phyloP scores from a whole-genome alignment of 2,329 filamentous ascomycete genomes.

The Penicillium sp. region DNA sequence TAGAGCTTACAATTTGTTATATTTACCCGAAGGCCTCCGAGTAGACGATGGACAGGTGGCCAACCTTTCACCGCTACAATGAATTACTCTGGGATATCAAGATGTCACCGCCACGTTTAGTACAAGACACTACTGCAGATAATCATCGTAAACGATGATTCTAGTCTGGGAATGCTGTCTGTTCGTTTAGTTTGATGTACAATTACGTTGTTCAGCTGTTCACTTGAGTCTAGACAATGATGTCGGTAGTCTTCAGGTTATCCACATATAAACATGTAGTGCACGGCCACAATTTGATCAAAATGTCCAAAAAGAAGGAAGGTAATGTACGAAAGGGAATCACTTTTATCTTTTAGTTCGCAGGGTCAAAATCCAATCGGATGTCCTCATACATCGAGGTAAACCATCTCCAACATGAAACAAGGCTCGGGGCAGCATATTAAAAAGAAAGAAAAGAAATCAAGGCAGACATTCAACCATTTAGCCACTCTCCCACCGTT shows the following conservation, averaged over 20 bases:
- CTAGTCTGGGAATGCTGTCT: background rate
- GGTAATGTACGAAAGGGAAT: background rate
- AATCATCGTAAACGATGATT: constrained; percentile 3
- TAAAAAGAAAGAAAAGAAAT: background rate
- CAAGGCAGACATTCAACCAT: background rate
- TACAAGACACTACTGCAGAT: constrained; percentile 20
- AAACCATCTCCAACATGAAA: constrained; percentile 5
- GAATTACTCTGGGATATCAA: constrained; percentile 6
- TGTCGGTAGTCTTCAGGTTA: background rate
- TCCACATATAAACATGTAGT: constrained; percentile 2
- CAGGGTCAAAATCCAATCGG: constrained; percentile 12
- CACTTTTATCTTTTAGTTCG: background rate
- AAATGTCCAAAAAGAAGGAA: background rate
- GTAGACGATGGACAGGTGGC: constrained; percentile 2
- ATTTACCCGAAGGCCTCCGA: background rate
- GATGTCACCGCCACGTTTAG: constrained; percentile 25
- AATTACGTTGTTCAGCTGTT: background rate
- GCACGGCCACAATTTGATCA: background rate
- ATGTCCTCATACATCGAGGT: constrained; percentile 1
- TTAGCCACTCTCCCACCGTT: constrained; percentile 1
- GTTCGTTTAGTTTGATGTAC: background rate
- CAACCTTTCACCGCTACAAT: constrained; percentile 23
- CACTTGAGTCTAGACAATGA: background rate
- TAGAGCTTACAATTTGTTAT: background rate
- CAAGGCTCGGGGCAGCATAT: background rate